Base-by-base conservation (phyloP, 306 rosid genomes). In the Acacia confusa region DNA sequence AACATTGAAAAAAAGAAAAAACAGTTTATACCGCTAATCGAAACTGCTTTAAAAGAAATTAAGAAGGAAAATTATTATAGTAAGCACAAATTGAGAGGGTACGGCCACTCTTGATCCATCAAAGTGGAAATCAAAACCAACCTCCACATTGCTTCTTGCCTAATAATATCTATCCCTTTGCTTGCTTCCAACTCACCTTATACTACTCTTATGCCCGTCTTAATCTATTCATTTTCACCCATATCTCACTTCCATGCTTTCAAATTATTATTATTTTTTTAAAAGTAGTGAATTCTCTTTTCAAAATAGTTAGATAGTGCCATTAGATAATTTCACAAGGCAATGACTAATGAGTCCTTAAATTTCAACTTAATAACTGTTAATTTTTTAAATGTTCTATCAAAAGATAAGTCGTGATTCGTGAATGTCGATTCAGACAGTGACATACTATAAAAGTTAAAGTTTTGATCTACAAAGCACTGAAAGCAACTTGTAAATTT, bases 111-210 rank as follows among this genome's bases (percentile, higher is more conserved):
- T 53, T 1, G 2, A 6, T 43, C 43, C 57, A 74, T 67, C 69
- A 68, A 85, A 87, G 86, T 85, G 91, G 90, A 81, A 79, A 70
- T 50, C 70, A 24, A 74, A 86, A 67, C 79, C 78, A 65, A 82
- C 76, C 72, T 84, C 78, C 88, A 82, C 82, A 78, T 77, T 75
- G 86, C 84, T 57, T 55, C 63, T 55, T 85, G 71, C 79, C 80
- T 13, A 55, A n/a, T 13, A 53, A 20, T 53, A 20, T 10, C 1
- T 58, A 60, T 78, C 47, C 79, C 60, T 84, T 53, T 70, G 64
- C 79, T 71, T 78, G 78, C 84, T 78, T 78, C 19, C 38, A 28
- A 14, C 10, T 63, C 69, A 63, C 41, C 2, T 63, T 28, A 28
- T 28, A 63, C 36, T 30, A 27, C 68, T 55, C 14, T 55, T 22